These are phyloP conservation scores for Agapanthus africanus DNA, from an alignment of 106 monocot species.

Conservation along the genomic window DNA sequence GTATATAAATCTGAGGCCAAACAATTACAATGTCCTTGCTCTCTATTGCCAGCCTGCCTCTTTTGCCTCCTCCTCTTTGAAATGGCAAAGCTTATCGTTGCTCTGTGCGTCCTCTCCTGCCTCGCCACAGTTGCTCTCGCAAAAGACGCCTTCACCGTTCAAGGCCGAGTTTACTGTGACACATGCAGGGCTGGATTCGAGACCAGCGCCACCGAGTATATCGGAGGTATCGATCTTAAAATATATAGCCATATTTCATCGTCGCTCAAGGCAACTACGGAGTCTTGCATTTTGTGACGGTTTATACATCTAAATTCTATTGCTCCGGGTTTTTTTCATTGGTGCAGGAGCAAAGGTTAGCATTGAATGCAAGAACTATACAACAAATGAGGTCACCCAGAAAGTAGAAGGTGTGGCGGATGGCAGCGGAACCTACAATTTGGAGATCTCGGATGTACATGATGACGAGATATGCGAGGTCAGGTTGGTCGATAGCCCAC, in stretches of 20 bases:
- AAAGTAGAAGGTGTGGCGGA: background rate
- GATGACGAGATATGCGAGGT: conserved; percentile 7
- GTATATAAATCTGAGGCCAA: background rate
- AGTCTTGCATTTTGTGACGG: too few relatives aligned
- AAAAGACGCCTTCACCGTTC: conserved; percentile 14
- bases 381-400: background rate
- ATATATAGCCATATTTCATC: too few relatives aligned
- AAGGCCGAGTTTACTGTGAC: conserved; percentile 77
- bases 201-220: conserved; percentile 49
- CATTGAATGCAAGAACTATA: conserved; percentile 5
- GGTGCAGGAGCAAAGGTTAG: background rate
- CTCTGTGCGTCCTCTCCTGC: conserved; percentile 7
- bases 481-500: background rate
- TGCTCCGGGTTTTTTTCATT: too few relatives aligned
- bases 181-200: conserved; percentile 75
- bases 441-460: background rate
- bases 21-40: background rate
- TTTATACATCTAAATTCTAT: too few relatives aligned
- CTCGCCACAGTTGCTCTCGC: background rate
- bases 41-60: background rate
- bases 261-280: too few relatives aligned
- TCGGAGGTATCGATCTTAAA: conserved; percentile 16
- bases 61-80: background rate
- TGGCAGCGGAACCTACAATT: background rate
- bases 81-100: conserved; percentile 13